Conservation (phyloP, 805 yeast species). For the Candida quercuum region DNA sequence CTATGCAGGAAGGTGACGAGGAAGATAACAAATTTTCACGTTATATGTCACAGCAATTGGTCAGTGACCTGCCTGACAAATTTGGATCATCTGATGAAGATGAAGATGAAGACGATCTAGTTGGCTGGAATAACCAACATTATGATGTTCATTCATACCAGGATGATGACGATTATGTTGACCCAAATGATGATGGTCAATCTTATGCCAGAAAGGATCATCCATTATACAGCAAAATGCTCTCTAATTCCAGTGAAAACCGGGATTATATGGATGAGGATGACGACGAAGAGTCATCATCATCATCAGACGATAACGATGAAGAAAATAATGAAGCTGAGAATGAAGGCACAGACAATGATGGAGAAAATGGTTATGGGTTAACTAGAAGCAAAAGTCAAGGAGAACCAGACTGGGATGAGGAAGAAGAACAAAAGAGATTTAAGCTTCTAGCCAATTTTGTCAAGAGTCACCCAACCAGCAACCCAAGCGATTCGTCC, state of each 20-base stretch:
- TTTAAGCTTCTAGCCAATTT: constrained; percentile 26
- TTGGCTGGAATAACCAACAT: constrained; percentile 17
- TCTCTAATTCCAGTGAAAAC: constrained; percentile 21
- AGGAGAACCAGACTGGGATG: constrained; percentile 30
- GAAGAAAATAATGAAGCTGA: constrained; percentile 4
- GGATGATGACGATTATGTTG: constrained; percentile 66
- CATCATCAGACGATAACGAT: constrained; percentile 17
- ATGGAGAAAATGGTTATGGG: constrained; percentile 27
- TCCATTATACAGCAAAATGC: constrained; percentile 44
- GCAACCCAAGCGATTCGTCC: not conserved
- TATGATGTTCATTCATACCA: constrained; percentile 7
- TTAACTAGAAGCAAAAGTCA: constrained; percentile 32
- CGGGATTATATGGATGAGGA: constrained; percentile 19
- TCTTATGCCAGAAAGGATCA: constrained; percentile 59
- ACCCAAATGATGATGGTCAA: constrained; percentile 78
- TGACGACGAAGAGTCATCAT: constrained; percentile 14
- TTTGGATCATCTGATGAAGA: constrained; percentile 51
- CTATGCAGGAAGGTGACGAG: constrained; percentile 8
- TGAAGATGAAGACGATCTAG: constrained; percentile 27
- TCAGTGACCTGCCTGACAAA: constrained; percentile 50
- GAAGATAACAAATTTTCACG: constrained; percentile 28
- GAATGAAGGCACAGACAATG: constrained; percentile 22
- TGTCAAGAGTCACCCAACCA: constrained; percentile 19
- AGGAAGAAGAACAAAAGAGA: constrained; percentile 27
- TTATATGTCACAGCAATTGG: constrained; percentile 72